Base-by-base conservation (phyloP, 2,329 filamentous ascomycete species). In the Cladosporium halotolerans region DNA sequence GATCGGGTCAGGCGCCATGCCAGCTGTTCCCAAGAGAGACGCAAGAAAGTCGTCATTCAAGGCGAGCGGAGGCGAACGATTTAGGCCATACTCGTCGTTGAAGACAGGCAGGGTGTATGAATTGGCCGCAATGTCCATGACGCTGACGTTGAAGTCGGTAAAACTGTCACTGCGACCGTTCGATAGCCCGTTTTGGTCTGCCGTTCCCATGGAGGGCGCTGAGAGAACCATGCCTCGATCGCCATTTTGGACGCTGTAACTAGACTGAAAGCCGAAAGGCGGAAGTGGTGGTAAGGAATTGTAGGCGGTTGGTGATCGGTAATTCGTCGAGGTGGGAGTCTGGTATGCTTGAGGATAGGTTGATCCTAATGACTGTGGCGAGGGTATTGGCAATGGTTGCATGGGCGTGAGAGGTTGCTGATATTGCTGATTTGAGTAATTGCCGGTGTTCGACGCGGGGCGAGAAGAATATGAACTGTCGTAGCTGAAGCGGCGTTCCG, bases 41-140 rank as follows among this genome's bases (percentile, higher is more conserved):
- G 58, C 60, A 32, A 68, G 57, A 32, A 65, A 62, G 13, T 56
- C 59, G 10, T 66, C 63, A 44, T 65, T 65, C 10, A 64, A 28
- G 38, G 57, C 42, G 46, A 58, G 32, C 8, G 92, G 92, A 0
- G 92, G 90, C 2, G 90, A 95, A 54, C 92, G 88, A 61, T 88
- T 91, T 56, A 89, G 84, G 14, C 82, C 85, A 62, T 39, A 48
- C 14, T 95, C 89, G 23, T 81, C 84, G 13, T 89, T 89, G 70
- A 96, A 96, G 23, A 96, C 85, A 0, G 92, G 89, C 62, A 95
- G 88, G 4, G 87, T 83, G 53, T 82, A 84, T 60, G 74, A 62
- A 61, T 43, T 66, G 76, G 56, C 74, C 73, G 28, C 62, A 65
- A 73, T 64, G 70, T 76, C 64, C 54, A 76, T 60, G 51, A 75